Evolutionary conservation across 2,329 filamentous ascomycete species (phyloP).

Genomic region (Ceratocystis colombiana): DNA sequence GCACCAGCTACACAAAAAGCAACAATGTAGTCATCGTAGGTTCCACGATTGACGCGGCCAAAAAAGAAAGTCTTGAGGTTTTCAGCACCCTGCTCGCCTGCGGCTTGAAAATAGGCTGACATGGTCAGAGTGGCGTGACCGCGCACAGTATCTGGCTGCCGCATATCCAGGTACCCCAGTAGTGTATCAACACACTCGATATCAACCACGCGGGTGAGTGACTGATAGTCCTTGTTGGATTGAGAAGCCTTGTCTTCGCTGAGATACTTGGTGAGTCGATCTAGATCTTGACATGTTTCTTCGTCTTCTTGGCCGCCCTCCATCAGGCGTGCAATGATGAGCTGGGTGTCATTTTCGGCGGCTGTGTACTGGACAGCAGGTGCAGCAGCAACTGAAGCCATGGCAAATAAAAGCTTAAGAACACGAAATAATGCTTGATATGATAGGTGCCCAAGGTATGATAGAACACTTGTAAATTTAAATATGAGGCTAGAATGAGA

Average conservation of each 20-base stretch:
- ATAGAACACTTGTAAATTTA: neutral
- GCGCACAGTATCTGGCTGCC: conserved; percentile 61
- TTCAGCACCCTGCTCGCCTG: conserved; percentile 58
- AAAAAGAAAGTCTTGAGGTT: conserved; percentile 67
- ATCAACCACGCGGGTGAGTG: conserved; percentile 56
- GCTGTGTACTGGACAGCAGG: conserved; percentile 13
- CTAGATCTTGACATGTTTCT: conserved; percentile 52
- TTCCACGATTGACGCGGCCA: conserved; percentile 58
- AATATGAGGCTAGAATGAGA: neutral
- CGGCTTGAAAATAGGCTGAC: conserved; percentile 72
- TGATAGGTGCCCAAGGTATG: no score
- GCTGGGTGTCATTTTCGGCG: conserved; percentile 54
- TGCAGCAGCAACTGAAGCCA: conserved; percentile 20
- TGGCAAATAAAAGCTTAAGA: conserved; percentile 2
- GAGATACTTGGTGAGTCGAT: conserved; percentile 50
- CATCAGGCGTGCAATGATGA: conserved; percentile 81
- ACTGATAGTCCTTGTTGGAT: conserved; percentile 36
- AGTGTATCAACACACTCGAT: conserved; percentile 72
- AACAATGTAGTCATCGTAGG: conserved; percentile 78
- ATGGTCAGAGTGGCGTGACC: conserved; percentile 73
- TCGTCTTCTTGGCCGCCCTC: conserved; percentile 78
- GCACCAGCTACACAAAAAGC: conserved; percentile 87
- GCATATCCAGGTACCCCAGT: conserved; percentile 75
- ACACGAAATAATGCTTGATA: neutral
- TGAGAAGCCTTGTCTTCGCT: conserved; percentile 44